Conservation (phyloP, 2,329 filamentous ascomycete genomes). For the Penicillium capsulatum region DNA sequence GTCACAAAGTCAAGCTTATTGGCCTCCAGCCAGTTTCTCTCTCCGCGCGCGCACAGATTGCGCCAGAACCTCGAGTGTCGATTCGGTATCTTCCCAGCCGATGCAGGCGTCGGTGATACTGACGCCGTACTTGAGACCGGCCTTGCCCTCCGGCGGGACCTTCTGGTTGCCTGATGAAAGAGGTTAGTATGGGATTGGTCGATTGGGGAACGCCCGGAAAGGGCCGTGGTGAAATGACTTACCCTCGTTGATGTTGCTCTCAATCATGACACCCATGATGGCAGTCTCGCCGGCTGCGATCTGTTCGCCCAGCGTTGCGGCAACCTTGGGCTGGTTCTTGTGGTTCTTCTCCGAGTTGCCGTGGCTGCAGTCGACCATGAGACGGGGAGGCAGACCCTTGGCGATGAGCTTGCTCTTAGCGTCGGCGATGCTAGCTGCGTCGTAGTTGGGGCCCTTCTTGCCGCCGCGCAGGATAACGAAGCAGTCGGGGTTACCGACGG, state of each 20-base stretch:
- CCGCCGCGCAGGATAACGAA: slow-evolving; percentile 94
- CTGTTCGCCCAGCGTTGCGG: slow-evolving; percentile 74
- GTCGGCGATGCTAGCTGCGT: slow-evolving; percentile 74
- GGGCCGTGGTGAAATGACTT: slow-evolving; percentile 26
- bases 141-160: slow-evolving; percentile 79
- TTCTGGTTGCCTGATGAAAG: slow-evolving; percentile 69
- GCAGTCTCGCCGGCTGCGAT: slow-evolving; percentile 75
- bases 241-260: slow-evolving; percentile 95
- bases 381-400: slow-evolving; percentile 66
- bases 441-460: slow-evolving; percentile 90
- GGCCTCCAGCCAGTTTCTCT: slow-evolving; percentile 38
- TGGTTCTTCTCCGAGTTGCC: slow-evolving; percentile 95
- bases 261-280: slow-evolving; percentile 98
- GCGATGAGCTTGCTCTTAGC: slow-evolving; percentile 75
- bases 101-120: slow-evolving; percentile 98
- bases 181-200: slow-evolving; percentile 5
- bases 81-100: slow-evolving; percentile 83
- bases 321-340: slow-evolving; percentile 95
- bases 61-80: slow-evolving; percentile 71
- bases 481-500: slow-evolving; percentile 91
- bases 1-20: slow-evolving; percentile 9
- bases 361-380: slow-evolving; percentile 99
- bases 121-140: slow-evolving; percentile 84
- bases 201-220: no score
- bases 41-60: slow-evolving; percentile 73